Conservation (phyloP, 768 basidiomycete genomes). For the Dacryopinax spathularia region DNA sequence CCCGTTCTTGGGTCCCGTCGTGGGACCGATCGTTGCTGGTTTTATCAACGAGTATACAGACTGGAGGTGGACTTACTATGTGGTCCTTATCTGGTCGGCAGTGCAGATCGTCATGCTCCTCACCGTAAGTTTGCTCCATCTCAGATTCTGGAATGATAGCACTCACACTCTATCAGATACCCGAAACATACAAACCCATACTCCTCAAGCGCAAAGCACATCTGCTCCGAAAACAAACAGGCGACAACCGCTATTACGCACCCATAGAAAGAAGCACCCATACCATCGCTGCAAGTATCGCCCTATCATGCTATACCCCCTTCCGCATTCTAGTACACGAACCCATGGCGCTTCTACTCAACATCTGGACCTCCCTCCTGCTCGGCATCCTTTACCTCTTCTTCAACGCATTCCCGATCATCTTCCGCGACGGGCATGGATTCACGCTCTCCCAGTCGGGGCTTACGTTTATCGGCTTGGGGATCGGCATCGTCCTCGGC, state of each 20-base stretch:
- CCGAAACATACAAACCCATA: conserved; percentile 57
- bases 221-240: conserved; percentile 41
- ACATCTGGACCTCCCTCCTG: conserved; percentile 33
- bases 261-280: conserved; percentile 41
- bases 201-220: conserved; percentile 46
- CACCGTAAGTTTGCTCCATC: conserved; percentile 30
- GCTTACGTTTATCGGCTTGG: conserved; percentile 51
- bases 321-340: conserved; percentile 56
- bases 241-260: conserved; percentile 40
- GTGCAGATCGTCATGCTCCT: conserved; percentile 38
- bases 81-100: conserved; percentile 55
- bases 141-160: background rate
- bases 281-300: conserved; percentile 34
- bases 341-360: conserved; percentile 59
- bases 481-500: conserved; percentile 41
- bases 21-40: conserved; percentile 48
- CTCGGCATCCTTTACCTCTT: conserved; percentile 44
- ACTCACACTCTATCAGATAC: conserved; percentile 36
- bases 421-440: conserved; percentile 39
- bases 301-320: conserved; percentile 50
- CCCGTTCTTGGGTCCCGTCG: conserved; percentile 44
- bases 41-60: conserved; percentile 34
- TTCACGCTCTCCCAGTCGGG: conserved; percentile 43
- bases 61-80: conserved; percentile 70
- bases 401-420: conserved; percentile 48